Evolutionary conservation across 306 rosid genomes (phyloP), one percentile per base, ranked within the genome.

Genomic region (Prinsepia uniflora): DNA sequence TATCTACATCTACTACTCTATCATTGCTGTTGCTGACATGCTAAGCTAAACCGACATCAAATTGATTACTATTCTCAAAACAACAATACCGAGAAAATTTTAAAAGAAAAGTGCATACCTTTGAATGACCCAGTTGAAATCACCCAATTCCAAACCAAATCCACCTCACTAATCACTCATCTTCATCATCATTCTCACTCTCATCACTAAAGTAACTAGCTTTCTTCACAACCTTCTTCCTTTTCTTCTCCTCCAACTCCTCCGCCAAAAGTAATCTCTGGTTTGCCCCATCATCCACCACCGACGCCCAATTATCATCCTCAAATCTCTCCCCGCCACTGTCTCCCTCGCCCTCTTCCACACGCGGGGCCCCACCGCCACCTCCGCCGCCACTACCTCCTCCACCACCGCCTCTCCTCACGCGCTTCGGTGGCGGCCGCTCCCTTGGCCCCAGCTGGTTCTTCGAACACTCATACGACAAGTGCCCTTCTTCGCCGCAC

Each of bases 271-370:
- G 65, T 22, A 85, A 19, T 78, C 89, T 75, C 64, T 79, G 59
- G 19, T 67, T 84, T 0, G 85, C 96, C 22, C 79, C 90, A 54
- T 76, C 81, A 59, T 93, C 97, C 72, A 88, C 96, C 53, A 84
- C 84, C 8, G 96, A 90, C 39, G 96, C 98, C 98, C 96, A 93
- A 60, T 88, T 88, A 39, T 90, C 96, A 39, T 82, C 89, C 75
- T 85, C 97, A 49, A 93, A 92, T 73, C 75, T 75, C 39, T 80
- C 94, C 0, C 70, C 88, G 4, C 67, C 84, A 24, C 76, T 4
- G 20, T 59, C 82, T 72, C 57, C 66, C 56, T 58, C 84, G 86
- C 5, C 76, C 10, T 52, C 87, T 42, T n/a, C 71, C 61, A 72
- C 58, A 65, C 67, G 42, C 49, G 65, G 50, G 12, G n/a, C 72